Evolutionary conservation across 2,329 filamentous ascomycete genomes (phyloP), one percentile per base, ranked within the genome.

Genomic region (Phialophora macrospora): DNA sequence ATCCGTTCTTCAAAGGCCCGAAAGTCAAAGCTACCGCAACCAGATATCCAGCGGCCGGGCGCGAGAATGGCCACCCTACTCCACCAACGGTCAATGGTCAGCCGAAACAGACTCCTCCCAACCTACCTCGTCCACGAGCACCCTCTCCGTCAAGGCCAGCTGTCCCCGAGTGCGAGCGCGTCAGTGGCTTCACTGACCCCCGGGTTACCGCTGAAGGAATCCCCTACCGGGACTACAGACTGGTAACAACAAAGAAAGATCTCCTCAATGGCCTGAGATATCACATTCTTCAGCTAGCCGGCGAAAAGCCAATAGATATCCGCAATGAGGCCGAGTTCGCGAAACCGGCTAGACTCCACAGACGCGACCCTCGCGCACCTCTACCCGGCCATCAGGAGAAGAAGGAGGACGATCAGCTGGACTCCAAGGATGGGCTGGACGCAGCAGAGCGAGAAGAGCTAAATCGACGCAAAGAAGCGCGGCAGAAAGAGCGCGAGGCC

Each of bases 271-370:
- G 90, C 5, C 80, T 96, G 65, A 90, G 94, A 56, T 88, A 93
- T 74, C 95, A 99, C 75, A 86, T 96, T 68, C 93, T 97, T 83
- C 89, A 91, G 72, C 88, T 99, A 63, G 84, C 90, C 68, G 81
- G 84, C 59, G 88, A 87, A 72, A 83, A 82, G 69, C 80, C 75
- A n/a, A 79, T 87, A 68, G 89, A 90, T 71, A 84, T 88, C 34
- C 83, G 92, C 66, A 89, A 98, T 74, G 88, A 94, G 71, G 82
- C 88, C 5, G 88, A 96, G 59, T 99, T 98, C 75, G 90, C 91
- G 20, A 87, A 93, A 30, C 95, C 95, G 0, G 91, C 98, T 34
- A 89, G 92, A 44, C 81, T 99, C 44, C 93, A 98, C 75, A 88
- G 95, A 68, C 90, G 95, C 63, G 93, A 97, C 75, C 92, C 93